Conservation (phyloP, 257 asterid species). For the Craterostigma plantagineum region DNA sequence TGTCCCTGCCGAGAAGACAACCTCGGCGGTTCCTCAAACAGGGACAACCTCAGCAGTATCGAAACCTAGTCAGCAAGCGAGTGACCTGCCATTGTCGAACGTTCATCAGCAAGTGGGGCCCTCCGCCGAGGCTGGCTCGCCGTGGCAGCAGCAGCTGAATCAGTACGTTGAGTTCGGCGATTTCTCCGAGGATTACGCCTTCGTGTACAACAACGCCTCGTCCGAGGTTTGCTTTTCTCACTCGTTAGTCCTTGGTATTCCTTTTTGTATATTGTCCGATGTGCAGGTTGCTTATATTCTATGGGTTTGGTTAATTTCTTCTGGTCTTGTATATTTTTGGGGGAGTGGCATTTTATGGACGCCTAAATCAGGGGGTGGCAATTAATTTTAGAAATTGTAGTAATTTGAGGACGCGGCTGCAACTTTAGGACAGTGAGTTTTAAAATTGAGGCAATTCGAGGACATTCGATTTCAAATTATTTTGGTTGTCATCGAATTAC, state of each 20-base stretch:
- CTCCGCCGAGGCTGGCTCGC: conserved; percentile 25
- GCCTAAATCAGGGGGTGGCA: too few species aligned
- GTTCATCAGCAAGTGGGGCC: conserved; percentile 28
- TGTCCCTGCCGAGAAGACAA: conserved; percentile 17
- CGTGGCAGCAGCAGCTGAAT: conserved; percentile 57
- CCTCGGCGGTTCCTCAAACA: conserved; percentile 17
- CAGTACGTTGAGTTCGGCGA: conserved; percentile 50
- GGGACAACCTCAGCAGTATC: conserved; percentile 12
- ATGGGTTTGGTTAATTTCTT: not conserved
- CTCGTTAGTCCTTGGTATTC: not conserved
- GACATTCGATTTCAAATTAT: too few species aligned
- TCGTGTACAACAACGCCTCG: conserved; percentile 33
- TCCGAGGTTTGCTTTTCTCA: conserved; percentile 43
- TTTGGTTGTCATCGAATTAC: too few species aligned
- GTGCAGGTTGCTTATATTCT: too few species aligned
- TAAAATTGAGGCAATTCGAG: too few species aligned
- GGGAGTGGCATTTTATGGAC: too few species aligned
- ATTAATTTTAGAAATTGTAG: too few species aligned
- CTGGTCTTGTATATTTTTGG: too few species aligned
- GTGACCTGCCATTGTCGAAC: conserved; percentile 16
- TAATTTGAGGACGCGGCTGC: too few species aligned
- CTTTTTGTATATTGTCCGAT: not conserved
- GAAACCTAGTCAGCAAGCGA: conserved; percentile 9
- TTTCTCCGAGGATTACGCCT: conserved; percentile 27
- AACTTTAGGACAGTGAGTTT: too few species aligned